Percentiles rank a stretch among this genome's conserved stretches.
Evolutionary conservation across 208 protist species (phyloP).

Genomic region (Acanthamoeba quina): DNA sequence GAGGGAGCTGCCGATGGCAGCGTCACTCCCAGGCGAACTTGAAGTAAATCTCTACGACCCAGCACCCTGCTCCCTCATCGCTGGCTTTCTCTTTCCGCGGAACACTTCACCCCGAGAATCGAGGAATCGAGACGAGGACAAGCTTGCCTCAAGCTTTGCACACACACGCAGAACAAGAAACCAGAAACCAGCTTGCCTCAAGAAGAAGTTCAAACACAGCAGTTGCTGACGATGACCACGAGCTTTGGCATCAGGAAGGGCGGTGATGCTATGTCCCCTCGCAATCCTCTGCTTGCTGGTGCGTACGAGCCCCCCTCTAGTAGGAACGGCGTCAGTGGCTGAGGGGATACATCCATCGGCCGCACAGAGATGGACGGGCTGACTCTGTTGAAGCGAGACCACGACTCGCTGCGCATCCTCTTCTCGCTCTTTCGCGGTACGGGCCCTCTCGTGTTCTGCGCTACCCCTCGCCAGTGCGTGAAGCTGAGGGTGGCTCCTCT

Average conservation of each 20-base stretch:
- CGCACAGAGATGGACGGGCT: constrained; percentile 1
- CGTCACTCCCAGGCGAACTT: too few species aligned
- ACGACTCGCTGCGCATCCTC: not conserved
- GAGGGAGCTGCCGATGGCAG: not conserved
- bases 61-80: too few species aligned
- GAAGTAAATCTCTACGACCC: too few species aligned
- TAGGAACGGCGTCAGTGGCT: too few species aligned
- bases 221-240: not conserved
- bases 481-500: not conserved
- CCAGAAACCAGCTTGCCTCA: not conserved
- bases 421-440: constrained; percentile 31
- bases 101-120: too few species aligned
- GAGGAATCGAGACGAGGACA: too few species aligned
- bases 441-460: not conserved
- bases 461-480: not conserved
- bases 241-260: constrained; percentile 32
- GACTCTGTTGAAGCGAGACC: not conserved
- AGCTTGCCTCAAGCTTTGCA: too few species aligned
- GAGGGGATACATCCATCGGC: not conserved
- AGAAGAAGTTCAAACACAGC: not conserved
- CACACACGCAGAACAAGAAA: too few species aligned
- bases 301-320: too few species aligned
- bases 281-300: constrained; percentile 36
- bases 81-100: too few species aligned
- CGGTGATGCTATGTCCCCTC: not conserved